A percentile compares a stretch with the other conserved stretches of the same genome.
Conservation (phyloP, 2,329 filamentous ascomycete genomes). For the Alternaria burnsii region DNA sequence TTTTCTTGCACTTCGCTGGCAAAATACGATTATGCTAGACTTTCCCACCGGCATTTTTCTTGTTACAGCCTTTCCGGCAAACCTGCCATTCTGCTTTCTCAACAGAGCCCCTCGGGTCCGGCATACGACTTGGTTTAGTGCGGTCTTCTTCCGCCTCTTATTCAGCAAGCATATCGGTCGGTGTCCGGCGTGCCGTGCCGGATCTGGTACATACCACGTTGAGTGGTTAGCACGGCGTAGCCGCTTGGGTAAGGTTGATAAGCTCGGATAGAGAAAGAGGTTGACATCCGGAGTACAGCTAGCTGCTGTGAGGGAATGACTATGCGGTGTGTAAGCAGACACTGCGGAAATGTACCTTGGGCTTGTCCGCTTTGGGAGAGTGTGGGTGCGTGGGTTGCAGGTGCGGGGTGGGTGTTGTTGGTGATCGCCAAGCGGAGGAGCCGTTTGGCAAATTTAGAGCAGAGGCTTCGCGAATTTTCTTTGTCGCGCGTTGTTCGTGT, state of each 20-base stretch:
- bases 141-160: constrained; percentile 6
- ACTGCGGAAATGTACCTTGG: constrained; percentile 18
- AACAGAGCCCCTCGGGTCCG: not conserved
- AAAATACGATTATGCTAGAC: not conserved
- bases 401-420: constrained; percentile 23
- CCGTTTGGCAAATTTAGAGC: not conserved
- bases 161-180: not conserved
- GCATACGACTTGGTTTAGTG: not conserved
- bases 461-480: constrained; percentile 8
- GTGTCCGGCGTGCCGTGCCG: not conserved
- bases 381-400: constrained; percentile 6
- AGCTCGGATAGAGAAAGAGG: constrained; percentile 15
- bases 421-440: constrained; percentile 12
- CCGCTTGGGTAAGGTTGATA: constrained; percentile 1
- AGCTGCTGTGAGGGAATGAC: constrained; percentile 11
- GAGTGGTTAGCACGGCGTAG: not conserved
- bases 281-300: constrained; percentile 4
- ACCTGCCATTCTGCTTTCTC: not conserved
- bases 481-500: not conserved
- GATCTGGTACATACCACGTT: not conserved
- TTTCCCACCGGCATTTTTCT: constrained; percentile 4
- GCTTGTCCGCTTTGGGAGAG: constrained; percentile 17
- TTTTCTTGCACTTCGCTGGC: not conserved
- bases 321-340: constrained; percentile 27
- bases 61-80: not conserved